A percentile compares a stretch with the other conserved stretches of the same genome.
phyloP scores from a whole-genome alignment of 2,329 filamentous ascomycete species.

The Botrytis sinoallii region DNA sequence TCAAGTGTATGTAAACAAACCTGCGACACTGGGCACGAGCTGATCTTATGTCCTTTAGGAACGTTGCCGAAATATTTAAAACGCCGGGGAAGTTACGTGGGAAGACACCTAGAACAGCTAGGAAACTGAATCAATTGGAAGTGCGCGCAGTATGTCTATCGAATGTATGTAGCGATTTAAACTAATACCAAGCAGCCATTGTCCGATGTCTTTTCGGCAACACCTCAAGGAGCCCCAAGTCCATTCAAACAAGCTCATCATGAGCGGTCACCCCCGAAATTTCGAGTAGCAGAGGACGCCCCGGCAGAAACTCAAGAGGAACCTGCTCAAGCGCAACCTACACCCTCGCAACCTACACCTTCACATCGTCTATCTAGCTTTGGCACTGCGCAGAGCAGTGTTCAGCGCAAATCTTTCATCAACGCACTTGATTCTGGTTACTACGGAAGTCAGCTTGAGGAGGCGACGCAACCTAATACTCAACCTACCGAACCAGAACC shows the following conservation, averaged over 20 bases:
- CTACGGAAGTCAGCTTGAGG: constrained; percentile 57
- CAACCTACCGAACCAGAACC: constrained; percentile 23
- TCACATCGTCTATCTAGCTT: constrained; percentile 4
- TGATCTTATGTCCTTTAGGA: constrained; percentile 51
- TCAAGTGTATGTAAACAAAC: constrained; percentile 65
- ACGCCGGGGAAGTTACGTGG: constrained; percentile 80
- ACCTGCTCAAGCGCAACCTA: background rate
- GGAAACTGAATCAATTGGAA: constrained; percentile 58
- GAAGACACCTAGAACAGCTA: constrained; percentile 71
- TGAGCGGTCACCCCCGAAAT: constrained; percentile 44
- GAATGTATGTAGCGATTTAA: constrained; percentile 6
- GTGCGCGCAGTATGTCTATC: constrained; percentile 57
- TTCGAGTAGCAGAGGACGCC: constrained; percentile 58
- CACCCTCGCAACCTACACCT: background rate
- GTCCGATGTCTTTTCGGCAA: constrained; percentile 56
- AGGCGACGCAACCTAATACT: constrained; percentile 25
- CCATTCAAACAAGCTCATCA: constrained; percentile 40
- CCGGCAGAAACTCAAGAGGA: constrained; percentile 20
- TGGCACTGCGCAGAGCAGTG: constrained; percentile 20
- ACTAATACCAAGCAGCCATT: constrained; percentile 49
- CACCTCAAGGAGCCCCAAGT: constrained; percentile 49
- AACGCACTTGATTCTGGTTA: constrained; percentile 63
- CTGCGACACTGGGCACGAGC: constrained; percentile 15
- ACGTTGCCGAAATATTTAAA: constrained; percentile 94
- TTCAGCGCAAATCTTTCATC: constrained; percentile 36